These are phyloP conservation scores for Heliamphora exappendiculata DNA, from an alignment of 148 eudicot species.

Conservation along the genomic window DNA sequence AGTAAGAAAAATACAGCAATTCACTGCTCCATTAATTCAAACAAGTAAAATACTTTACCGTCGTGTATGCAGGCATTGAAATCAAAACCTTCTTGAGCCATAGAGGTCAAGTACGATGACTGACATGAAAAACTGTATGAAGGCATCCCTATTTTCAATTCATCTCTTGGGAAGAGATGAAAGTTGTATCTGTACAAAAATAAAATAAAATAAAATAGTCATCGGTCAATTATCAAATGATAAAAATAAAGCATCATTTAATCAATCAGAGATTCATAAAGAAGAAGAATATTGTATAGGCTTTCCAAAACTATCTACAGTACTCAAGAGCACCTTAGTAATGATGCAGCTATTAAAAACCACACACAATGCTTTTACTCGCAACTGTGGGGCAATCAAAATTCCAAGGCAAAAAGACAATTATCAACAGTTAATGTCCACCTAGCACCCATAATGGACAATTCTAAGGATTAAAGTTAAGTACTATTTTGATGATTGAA, in stretches of 20 bases:
- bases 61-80: constrained; percentile 84
- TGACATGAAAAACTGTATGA: constrained; percentile 88
- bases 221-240: background rate
- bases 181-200: constrained; percentile 72
- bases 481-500: background rate
- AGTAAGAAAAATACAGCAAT: background rate
- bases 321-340: background rate
- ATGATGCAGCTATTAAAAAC: background rate
- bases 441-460: background rate
- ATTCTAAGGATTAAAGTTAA: background rate
- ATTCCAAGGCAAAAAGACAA: background rate
- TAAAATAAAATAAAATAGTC: background rate
- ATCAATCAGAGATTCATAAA: background rate
- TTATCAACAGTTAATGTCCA: background rate
- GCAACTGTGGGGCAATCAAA: background rate
- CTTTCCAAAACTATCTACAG: background rate
- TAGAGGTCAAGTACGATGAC: constrained; percentile 73
- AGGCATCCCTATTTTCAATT: constrained; percentile 73
- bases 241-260: background rate
- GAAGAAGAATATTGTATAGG: background rate
- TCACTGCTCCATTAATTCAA: background rate
- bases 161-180: constrained; percentile 92
- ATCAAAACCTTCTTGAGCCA: constrained; percentile 92
- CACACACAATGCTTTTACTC: background rate
- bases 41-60: constrained; percentile 45